Evolutionary conservation across 805 yeast species (phyloP), one percentile per base, ranked within the genome.

Genomic region (Candida suzukii): DNA sequence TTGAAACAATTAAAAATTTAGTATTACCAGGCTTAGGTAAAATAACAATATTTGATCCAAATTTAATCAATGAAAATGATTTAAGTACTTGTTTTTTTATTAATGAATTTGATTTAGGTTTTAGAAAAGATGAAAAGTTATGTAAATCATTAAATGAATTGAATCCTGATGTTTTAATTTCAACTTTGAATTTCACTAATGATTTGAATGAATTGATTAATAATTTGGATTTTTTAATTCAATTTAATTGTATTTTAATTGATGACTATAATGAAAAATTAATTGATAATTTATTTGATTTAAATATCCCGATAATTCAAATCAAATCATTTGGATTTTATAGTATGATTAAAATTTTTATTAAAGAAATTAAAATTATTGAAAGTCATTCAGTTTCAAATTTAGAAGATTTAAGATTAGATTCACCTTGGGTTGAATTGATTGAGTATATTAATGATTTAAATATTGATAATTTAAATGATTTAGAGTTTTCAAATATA

Each of bases 1-100:
- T 79, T 3, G 98, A 91, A 58, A 61, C 76, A 3, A 58, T 83
- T 30, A 90, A 91, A 66, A 88, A 88, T 58, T 64, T 91, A 43
- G 76, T 84, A 1, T 66, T 91, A 17, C 90, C 95, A 0, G 87
- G 78, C 29, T 56, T 52, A 38, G 91, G 95, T 4, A 53, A 68
- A 14, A 70, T 83, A 45, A 74, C 84, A 0, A 67, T 88, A 6
- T 61, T 84, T 17, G 86, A 80, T 50, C 59, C 63, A 21, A 38
- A 49, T 2, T 9, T 41, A 0, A 78, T 80, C 2, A 50, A 56
- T 1, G 60, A 53, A 2, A 24, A 49, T 1, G 83, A 79, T 47
- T 47, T 83, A 7, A 62, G 73, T 11, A 67, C 73, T 10, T 83
- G 85, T 53, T 87, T 87, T 58, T 86, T 84, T 47, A 57, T 83